These are phyloP conservation scores for Boletus pseudo-olivaceus DNA, from an alignment of 768 basidiomycete genomes.

Conservation along the genomic window DNA sequence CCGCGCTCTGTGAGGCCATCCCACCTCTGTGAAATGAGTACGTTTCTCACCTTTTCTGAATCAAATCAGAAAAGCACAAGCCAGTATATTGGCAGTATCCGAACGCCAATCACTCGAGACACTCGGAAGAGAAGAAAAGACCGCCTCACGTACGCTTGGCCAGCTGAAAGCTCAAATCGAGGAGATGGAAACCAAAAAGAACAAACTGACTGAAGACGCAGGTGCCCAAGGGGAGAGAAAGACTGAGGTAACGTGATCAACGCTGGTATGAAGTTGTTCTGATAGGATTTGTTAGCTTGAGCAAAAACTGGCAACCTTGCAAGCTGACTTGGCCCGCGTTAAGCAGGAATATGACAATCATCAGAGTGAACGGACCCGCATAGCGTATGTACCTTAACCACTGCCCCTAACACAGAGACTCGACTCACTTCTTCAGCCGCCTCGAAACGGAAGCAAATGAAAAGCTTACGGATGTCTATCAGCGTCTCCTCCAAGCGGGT, in stretches of 20 bases:
- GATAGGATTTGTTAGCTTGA: slow-evolving; percentile 43
- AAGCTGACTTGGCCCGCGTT: slow-evolving; percentile 58
- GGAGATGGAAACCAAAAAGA: slow-evolving; percentile 55
- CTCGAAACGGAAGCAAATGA: slow-evolving; percentile 90
- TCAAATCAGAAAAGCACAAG: slow-evolving; percentile 63
- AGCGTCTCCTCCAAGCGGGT: slow-evolving; percentile 85
- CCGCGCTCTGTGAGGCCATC: slow-evolving; percentile 22
- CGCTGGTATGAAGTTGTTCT: background rate
- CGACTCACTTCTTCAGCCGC: slow-evolving; percentile 48
- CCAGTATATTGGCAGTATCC: slow-evolving; percentile 75
- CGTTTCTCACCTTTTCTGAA: slow-evolving; percentile 2
- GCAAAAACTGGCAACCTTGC: slow-evolving; percentile 50
- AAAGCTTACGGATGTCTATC: slow-evolving; percentile 77
- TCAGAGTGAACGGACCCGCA: slow-evolving; percentile 76
- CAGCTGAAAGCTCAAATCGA: slow-evolving; percentile 70
- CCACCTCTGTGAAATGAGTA: background rate
- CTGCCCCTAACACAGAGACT: background rate
- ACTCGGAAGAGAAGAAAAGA: slow-evolving; percentile 80
- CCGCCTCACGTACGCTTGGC: slow-evolving; percentile 54
- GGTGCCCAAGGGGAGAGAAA: slow-evolving; percentile 46
- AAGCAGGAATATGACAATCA: slow-evolving; percentile 82
- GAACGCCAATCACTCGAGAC: slow-evolving; percentile 86
- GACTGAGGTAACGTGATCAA: slow-evolving; percentile 44
- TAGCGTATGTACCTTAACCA: slow-evolving; percentile 47
- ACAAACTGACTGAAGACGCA: slow-evolving; percentile 54